Conservation (phyloP, 805 yeast species). For the Wickerhamiella musiphila region DNA sequence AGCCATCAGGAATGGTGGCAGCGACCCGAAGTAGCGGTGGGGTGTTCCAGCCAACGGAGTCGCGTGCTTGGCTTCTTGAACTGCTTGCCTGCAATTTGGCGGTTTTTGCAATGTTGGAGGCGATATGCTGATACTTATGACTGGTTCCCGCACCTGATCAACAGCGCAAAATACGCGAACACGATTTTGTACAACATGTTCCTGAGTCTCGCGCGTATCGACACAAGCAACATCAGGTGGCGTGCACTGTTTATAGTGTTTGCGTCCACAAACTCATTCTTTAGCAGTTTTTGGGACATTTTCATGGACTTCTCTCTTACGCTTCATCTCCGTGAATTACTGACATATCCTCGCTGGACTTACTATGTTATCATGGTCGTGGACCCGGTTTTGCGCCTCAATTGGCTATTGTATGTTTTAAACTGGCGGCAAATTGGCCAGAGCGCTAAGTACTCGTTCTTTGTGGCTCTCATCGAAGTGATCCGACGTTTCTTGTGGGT, state of each 20-base stretch:
- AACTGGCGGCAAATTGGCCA: constrained; percentile 67
- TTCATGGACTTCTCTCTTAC: constrained; percentile 95
- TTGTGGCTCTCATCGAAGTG: constrained; percentile 67
- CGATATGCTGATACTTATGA: constrained; percentile 89
- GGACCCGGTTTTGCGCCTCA: constrained; percentile 65
- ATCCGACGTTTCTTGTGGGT: constrained; percentile 79
- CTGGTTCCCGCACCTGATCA: constrained; percentile 91
- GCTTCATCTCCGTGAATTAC: constrained; percentile 21
- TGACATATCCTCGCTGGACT: constrained; percentile 34
- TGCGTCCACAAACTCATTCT: constrained; percentile 56
- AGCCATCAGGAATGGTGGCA: constrained; percentile 44
- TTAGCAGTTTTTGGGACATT: constrained; percentile 70
- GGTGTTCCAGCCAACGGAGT: constrained; percentile 67
- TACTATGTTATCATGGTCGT: constrained; percentile 61
- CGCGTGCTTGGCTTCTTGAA: constrained; percentile 67
- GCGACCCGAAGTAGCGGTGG: constrained; percentile 17
- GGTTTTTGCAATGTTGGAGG: constrained; percentile 76
- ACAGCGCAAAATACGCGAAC: constrained; percentile 58
- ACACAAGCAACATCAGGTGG: constrained; percentile 22
- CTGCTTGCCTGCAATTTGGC: constrained; percentile 76
- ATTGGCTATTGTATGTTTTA: constrained; percentile 80
- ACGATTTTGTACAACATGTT: constrained; percentile 52
- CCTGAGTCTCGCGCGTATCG: constrained; percentile 63
- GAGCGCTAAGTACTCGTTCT: constrained; percentile 71
- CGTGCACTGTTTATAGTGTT: constrained; percentile 51